A percentile compares a stretch with the other conserved stretches of the same genome.
phyloP scores from a whole-genome alignment of 164 flowering plant species.

The Liquidambar formosana region DNA sequence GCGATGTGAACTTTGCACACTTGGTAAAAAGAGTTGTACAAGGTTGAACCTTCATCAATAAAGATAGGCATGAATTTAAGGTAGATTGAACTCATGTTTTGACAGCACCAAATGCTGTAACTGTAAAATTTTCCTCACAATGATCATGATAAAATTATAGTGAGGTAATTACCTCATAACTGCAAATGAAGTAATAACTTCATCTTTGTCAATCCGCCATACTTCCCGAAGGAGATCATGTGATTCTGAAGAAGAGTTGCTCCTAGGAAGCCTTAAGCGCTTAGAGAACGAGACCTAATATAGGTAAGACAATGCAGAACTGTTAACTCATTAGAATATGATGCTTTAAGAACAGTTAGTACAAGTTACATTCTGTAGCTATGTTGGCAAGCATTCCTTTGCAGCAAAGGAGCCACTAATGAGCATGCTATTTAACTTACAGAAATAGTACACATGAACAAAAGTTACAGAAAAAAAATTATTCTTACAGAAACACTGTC shows the following conservation, averaged over 20 bases:
- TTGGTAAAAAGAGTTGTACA: constrained; percentile 68
- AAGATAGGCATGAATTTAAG: constrained; percentile 12
- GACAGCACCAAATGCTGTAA: not conserved
- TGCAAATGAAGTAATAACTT: constrained; percentile 63
- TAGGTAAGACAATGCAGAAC: not conserved
- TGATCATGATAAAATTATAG: not conserved
- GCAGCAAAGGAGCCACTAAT: not conserved
- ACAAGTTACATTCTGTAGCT: not conserved
- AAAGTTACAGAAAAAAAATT: not conserved
- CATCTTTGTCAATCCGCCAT: constrained; percentile 94
- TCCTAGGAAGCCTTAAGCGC: constrained; percentile 76
- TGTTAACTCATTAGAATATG: not conserved
- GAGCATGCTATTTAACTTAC: not conserved
- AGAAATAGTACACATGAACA: not conserved
- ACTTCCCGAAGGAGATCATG: constrained; percentile 51
- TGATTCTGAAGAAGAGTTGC: constrained; percentile 36
- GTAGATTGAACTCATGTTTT: not conserved
- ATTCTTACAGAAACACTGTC: constrained; percentile 74
- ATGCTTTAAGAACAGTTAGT: not conserved
- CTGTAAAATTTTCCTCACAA: not conserved
- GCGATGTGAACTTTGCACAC: constrained; percentile 53
- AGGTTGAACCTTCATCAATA: constrained; percentile 76
- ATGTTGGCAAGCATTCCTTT: not conserved
- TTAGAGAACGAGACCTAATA: constrained; percentile 75
- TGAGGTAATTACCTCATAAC: constrained; percentile 66